Base-by-base conservation (phyloP, 2,329 filamentous ascomycete species). In the Lasiodiplodia gonubiensis region DNA sequence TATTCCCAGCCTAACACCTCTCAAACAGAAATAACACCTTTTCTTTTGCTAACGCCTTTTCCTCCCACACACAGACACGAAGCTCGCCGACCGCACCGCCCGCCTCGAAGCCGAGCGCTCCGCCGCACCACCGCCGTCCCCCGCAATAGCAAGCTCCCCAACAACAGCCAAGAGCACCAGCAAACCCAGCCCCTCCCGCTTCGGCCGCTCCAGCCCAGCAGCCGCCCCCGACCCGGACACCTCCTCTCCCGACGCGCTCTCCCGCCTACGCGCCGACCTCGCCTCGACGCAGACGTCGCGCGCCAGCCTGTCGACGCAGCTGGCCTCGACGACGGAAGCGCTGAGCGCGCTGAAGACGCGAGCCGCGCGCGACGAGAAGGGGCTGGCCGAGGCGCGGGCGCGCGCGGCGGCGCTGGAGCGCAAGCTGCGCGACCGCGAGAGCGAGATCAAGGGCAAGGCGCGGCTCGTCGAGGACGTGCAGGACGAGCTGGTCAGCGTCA, bases 401-500 rank as follows among this genome's bases (percentile, higher is more conserved):
- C 30, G 42, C 42, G 73, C 86, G 88, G 83, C 85, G 21, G 79
- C 83, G 2, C 81, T 95, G 21, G 83, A 86, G 60, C 85, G 88
- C 51, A 89, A 89, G 70, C 81, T 97, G 49, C 89, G 87, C 70
- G 94, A 97, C 77, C 84, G 91, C 35, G 92, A 96, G 69, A 92
- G 96, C 73, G 95, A 98, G 82, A 80, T 97, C 37, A 87, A 86
- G 67, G 92, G 89, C 68, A 97, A 97, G 83, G 88, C 89, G 37
- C 92, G 94, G 77, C 81, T 97, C 70, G 86, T 97, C 2, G 90
- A 93, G 83, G 87, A 94, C 74, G 90, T 97, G 64, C 94, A 98
- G 80, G 94, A 97, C 79, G 95, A 99, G 79, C 90, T 97, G 79
- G 89, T 97, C 61, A 90, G 92, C 0, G 81, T 97, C 55, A 94